phyloP scores from a whole-genome alignment of 108 stramenopile species.

The Nitzschia putrida region DNA sequence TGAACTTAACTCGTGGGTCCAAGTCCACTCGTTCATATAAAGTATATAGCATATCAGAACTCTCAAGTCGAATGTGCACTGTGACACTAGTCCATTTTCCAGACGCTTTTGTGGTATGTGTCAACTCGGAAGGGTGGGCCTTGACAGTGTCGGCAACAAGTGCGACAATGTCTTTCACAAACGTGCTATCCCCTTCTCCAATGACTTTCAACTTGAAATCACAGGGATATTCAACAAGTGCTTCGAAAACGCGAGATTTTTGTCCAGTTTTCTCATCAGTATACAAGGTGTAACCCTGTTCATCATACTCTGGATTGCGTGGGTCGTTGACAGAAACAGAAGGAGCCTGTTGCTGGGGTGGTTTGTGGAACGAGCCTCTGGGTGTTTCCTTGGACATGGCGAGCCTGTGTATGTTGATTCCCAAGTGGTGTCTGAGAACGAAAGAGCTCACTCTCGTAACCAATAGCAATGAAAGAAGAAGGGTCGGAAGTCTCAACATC shows the following conservation, averaged over 20 bases:
- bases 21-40: conserved; percentile 78
- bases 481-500: too few species aligned
- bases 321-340: conserved; percentile 50
- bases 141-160: conserved; percentile 78
- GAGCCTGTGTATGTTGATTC: too few species aligned
- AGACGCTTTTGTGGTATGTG: conserved; percentile 54
- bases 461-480: too few species aligned
- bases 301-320: conserved; percentile 81
- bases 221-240: conserved; percentile 89
- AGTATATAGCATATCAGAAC: conserved; percentile 83
- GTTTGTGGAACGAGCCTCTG: too few species aligned
- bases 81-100: conserved; percentile 89
- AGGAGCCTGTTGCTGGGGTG: too few species aligned
- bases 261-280: conserved; percentile 82
- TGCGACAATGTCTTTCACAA: conserved; percentile 73
- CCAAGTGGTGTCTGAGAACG: too few species aligned
- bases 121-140: conserved; percentile 42
- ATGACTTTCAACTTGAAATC: conserved; percentile 87
- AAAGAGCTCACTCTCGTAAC: too few species aligned
- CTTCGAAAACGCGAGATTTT: conserved; percentile 88
- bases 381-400: too few species aligned
- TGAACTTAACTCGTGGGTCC: conserved; percentile 89
- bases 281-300: conserved; percentile 88
- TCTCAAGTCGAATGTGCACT: conserved; percentile 76
- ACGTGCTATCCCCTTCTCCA: conserved; percentile 71